phyloP scores from a whole-genome alignment of 192 early-diverging fungal genomes.

The Backusella tuberculispora region DNA sequence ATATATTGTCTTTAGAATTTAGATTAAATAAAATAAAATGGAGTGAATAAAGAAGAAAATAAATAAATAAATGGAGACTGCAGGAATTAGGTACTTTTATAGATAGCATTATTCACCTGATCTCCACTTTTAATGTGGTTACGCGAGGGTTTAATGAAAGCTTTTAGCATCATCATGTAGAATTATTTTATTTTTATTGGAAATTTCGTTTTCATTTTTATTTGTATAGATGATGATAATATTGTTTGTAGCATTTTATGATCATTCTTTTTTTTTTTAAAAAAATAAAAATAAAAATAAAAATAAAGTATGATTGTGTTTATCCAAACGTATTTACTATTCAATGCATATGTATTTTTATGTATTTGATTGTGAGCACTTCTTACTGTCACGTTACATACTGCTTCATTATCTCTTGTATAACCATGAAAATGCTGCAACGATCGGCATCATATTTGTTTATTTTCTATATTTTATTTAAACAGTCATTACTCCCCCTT shows the following conservation, averaged over 20 bases:
- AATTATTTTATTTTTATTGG: neutral
- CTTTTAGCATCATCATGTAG: neutral
- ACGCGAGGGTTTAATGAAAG: neutral
- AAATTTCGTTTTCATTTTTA: neutral
- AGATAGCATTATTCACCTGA: neutral
- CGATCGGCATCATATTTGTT: neutral
- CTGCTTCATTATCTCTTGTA: neutral
- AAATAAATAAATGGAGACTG: neutral
- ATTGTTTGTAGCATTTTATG: neutral
- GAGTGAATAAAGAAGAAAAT: slow-evolving; percentile 2
- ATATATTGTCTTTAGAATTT: neutral
- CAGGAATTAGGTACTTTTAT: neutral
- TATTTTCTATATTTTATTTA: neutral
- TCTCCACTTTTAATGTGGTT: neutral
- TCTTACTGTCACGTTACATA: neutral
- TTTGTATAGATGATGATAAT: neutral
- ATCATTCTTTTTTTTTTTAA: neutral
- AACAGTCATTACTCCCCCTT: neutral
- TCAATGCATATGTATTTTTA: neutral
- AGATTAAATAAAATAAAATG: neutral
- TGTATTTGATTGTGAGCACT: neutral
- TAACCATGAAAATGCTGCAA: slow-evolving; percentile 12
- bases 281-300: neutral
- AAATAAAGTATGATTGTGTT: neutral
- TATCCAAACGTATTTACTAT: neutral